Conservation (phyloP, 352 stramenopile species). For the Phytophthora nicotianae region DNA sequence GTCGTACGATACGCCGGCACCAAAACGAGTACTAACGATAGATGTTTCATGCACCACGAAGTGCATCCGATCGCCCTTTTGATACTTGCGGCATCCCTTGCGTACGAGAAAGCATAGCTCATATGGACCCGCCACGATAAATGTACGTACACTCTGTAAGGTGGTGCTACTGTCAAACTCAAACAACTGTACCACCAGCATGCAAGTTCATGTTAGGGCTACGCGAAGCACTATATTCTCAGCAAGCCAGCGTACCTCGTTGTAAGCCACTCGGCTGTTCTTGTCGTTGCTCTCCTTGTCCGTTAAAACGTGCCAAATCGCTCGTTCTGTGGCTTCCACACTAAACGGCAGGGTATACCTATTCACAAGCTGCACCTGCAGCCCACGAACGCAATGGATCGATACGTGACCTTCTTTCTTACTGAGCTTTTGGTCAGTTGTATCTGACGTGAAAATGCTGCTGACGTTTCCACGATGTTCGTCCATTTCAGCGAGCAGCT, state of each 20-base stretch:
- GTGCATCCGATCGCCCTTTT: conserved; percentile 9
- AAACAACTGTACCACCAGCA: conserved; percentile 8
- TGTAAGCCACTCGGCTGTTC: conserved; percentile 18
- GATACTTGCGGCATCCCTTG: conserved; percentile 21
- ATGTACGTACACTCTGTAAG: conserved; percentile 14
- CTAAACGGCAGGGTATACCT: conserved; percentile 24
- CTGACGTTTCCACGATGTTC: not conserved
- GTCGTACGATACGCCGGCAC: conserved; percentile 16
- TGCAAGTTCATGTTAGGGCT: not conserved
- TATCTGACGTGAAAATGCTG: conserved; percentile 2
- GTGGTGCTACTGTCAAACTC: conserved; percentile 19
- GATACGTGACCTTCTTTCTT: conserved; percentile 7
- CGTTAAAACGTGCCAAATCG: conserved; percentile 13
- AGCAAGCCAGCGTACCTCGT: conserved; percentile 12
- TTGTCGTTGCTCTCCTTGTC: not conserved
- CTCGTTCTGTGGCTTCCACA: conserved; percentile 15
- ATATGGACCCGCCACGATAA: conserved; percentile 1
- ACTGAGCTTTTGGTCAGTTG: not conserved
- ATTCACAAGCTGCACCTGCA: conserved; percentile 23
- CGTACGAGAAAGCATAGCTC: conserved; percentile 26
- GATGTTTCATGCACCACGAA: conserved; percentile 18
- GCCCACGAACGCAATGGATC: conserved; percentile 12
- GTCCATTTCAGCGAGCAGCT: conserved; percentile 17
- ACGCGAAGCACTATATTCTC: not conserved
- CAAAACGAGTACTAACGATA: conserved; percentile 4